These are phyloP conservation scores for Wickerhamiella musiphila DNA, from an alignment of 805 yeast genomes.

Conservation along the genomic window DNA sequence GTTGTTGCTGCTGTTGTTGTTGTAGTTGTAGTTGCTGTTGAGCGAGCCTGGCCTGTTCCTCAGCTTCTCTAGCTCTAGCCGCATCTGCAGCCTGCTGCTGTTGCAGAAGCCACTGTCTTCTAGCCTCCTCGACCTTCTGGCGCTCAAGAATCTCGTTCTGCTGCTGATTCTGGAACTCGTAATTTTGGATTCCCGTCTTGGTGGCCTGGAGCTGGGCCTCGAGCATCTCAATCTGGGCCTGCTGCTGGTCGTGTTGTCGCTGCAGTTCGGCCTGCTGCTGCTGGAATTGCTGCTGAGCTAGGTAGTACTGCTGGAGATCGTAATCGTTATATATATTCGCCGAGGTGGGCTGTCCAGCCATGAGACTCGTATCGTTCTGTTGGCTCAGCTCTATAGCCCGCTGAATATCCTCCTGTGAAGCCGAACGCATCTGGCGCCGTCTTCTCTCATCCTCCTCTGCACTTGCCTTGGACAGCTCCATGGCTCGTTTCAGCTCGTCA, in stretches of 20 bases:
- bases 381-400: constrained; percentile 51
- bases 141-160: constrained; percentile 18
- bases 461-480: constrained; percentile 62
- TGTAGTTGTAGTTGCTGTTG: constrained; percentile 18
- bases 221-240: constrained; percentile 19
- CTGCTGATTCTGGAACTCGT: constrained; percentile 13
- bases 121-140: constrained; percentile 7
- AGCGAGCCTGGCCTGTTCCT: constrained; percentile 7
- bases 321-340: constrained; percentile 4
- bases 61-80: constrained; percentile 21
- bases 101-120: no score
- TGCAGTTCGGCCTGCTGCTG: constrained; percentile 11
- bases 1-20: constrained; percentile 12
- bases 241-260: constrained; percentile 14
- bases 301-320: constrained; percentile 15
- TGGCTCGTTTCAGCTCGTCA: constrained; percentile 60
- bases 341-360: constrained; percentile 6
- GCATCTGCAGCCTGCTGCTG: constrained; percentile 6
- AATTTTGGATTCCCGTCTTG: constrained; percentile 24
- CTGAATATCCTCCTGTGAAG: constrained; percentile 42
- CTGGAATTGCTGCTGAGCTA: constrained; percentile 19
- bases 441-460: constrained; percentile 68
- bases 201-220: constrained; percentile 18
- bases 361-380: constrained; percentile 38
- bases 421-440: constrained; percentile 22